phyloP scores from a whole-genome alignment of 768 basidiomycete species.

The Baorangia bicolor region DNA sequence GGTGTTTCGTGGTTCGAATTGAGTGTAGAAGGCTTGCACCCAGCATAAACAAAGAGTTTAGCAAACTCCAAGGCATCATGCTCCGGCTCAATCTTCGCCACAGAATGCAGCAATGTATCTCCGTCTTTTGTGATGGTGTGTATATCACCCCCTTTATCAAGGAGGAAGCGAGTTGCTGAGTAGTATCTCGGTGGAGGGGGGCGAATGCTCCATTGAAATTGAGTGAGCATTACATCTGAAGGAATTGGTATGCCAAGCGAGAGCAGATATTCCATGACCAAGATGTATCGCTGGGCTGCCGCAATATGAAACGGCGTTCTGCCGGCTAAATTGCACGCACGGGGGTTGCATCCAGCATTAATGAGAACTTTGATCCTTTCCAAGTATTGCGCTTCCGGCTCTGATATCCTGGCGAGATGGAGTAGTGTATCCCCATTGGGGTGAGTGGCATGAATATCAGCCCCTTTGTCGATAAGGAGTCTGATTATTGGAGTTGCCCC shows the following conservation, averaged over 20 bases:
- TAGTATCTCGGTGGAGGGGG: not conserved
- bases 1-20: not conserved
- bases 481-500: not conserved
- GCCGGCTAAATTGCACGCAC: not conserved
- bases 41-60: not conserved
- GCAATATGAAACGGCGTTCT: not conserved
- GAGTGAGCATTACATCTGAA: not conserved
- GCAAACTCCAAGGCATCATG: not conserved
- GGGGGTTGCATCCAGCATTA: not conserved
- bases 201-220: too few species aligned
- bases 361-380: too few species aligned
- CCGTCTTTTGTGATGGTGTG: not conserved
- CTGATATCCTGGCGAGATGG: not conserved
- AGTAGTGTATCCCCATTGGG: not conserved
- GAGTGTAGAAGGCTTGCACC: not conserved
- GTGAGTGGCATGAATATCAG: not conserved
- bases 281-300: not conserved
- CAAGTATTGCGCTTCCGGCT: not conserved
- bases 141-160: not conserved
- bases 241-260: not conserved
- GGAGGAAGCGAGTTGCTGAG: not conserved
- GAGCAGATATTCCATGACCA: not conserved
- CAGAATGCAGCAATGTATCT: not conserved
- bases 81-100: accelerated
- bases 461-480: not conserved